Conservation (phyloP, 257 asterid species). For the Rehmannia glutinosa region DNA sequence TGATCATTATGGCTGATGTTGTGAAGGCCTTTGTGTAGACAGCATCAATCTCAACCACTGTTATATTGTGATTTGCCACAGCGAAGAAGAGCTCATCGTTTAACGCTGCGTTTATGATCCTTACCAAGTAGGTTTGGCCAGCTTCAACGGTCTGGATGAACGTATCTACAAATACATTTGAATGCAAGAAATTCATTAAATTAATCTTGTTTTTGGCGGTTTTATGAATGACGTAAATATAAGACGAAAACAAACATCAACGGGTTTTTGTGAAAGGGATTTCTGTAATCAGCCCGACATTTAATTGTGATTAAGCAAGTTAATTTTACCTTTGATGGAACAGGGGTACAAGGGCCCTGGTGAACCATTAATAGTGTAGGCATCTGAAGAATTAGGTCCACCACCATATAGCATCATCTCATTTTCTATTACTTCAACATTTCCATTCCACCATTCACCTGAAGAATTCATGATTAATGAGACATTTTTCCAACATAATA, state of each 20-base stretch:
- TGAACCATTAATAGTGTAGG: conserved; percentile 82
- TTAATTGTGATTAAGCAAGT: too few relatives aligned
- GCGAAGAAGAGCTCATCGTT: conserved; percentile 79
- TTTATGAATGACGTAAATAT: conserved; percentile 60
- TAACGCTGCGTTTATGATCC: conserved; percentile 77
- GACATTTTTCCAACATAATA: too few relatives aligned
- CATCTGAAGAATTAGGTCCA: conserved; percentile 76
- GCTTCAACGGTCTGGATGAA: conserved; percentile 43
- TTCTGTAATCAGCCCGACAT: too few relatives aligned
- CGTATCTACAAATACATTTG: conserved; percentile 60
- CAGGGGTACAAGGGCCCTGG: conserved; percentile 82
- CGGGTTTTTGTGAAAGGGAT: too few relatives aligned
- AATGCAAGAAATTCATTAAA: too few relatives aligned
- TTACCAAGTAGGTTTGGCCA: conserved; percentile 64
- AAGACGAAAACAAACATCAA: too few relatives aligned
- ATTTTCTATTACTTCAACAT: conserved; percentile 48
- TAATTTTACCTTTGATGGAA: conserved; percentile 75
- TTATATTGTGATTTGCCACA: conserved; percentile 52
- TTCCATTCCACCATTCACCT: conserved; percentile 91
- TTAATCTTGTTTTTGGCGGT: too few relatives aligned
- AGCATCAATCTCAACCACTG: conserved; percentile 73
- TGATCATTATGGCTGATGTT: conserved; percentile 57
- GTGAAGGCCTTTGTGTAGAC: conserved; percentile 64
- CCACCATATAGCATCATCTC: conserved; percentile 60
- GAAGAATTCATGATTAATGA: too few relatives aligned